These are phyloP conservation scores for Colletotrichum cuscutae DNA, from an alignment of 2,329 filamentous ascomycete species.

Conservation along the genomic window DNA sequence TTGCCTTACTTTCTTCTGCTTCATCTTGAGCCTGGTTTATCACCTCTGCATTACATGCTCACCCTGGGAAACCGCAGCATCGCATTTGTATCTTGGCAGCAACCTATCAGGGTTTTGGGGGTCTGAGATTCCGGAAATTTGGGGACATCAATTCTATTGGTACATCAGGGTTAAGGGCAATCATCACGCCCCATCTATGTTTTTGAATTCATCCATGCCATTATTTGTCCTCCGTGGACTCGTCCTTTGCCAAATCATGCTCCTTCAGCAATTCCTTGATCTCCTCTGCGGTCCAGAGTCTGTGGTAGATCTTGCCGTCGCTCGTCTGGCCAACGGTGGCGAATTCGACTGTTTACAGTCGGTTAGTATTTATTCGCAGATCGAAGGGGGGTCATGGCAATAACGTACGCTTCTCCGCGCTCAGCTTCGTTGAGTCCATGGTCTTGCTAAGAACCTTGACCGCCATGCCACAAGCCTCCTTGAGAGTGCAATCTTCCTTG, in stretches of 20 bases:
- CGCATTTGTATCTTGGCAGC: slow-evolving; percentile 15
- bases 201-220: slow-evolving; percentile 33
- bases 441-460: slow-evolving; percentile 99
- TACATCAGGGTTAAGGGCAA: slow-evolving; percentile 33
- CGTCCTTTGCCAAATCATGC: slow-evolving; percentile 91
- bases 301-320: slow-evolving; percentile 97
- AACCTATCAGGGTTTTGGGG: not conserved
- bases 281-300: slow-evolving; percentile 96
- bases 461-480: slow-evolving; percentile 96
- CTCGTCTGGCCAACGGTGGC: slow-evolving; percentile 97
- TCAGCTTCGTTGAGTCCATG: slow-evolving; percentile 99
- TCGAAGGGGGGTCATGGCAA: not conserved
- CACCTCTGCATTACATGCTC: not conserved
- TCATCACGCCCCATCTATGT: slow-evolving; percentile 32
- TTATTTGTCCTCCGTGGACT: slow-evolving; percentile 75
- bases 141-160: slow-evolving; percentile 35
- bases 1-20: not conserved
- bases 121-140: not conserved
- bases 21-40: not conserved
- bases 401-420: slow-evolving; percentile 96
- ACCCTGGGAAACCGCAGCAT: not conserved
- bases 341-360: slow-evolving; percentile 80
- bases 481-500: slow-evolving; percentile 95
- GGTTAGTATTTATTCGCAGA: not conserved
- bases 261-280: slow-evolving; percentile 94